phyloP scores from a whole-genome alignment of 1,139 yeast genomes.

The Zygotorulaspora mrakii region DNA sequence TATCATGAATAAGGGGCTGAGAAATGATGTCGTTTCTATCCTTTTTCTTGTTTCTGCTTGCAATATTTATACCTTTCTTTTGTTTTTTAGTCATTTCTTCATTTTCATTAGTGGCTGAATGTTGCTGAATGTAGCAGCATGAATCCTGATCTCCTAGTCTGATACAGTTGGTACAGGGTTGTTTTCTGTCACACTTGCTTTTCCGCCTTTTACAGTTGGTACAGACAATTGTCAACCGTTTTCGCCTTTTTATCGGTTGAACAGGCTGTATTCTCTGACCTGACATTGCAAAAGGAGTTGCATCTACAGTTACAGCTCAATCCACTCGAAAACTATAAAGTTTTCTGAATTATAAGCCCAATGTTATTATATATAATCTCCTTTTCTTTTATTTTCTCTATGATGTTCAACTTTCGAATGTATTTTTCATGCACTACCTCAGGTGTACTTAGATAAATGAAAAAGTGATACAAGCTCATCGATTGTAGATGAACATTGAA shows the following conservation, averaged over 20 bases:
- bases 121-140: constrained; percentile 24
- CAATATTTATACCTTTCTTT: neutral
- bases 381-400: constrained; percentile 1
- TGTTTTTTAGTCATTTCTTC: neutral
- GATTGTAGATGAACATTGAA: too few species aligned
- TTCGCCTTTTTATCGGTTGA: constrained; percentile 20
- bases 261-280: constrained; percentile 6
- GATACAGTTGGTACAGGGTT: constrained; percentile 37
- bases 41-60: neutral
- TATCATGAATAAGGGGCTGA: too few species aligned
- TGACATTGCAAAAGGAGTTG: neutral
- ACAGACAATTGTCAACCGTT: constrained; percentile 36
- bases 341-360: too few species aligned
- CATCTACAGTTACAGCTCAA: constrained; percentile 1
- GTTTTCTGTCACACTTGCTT: constrained; percentile 37
- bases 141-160: constrained; percentile 26
- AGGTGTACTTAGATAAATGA: too few species aligned
- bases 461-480: too few species aligned
- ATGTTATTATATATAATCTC: neutral
- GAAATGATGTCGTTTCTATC: neutral
- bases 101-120: neutral
- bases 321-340: neutral
- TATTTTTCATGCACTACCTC: too few species aligned
- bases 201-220: constrained; percentile 39
- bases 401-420: too few species aligned